A percentile compares a stretch with the other conserved stretches of the same genome.
These are phyloP conservation scores for Lactarius pseudohatsudake DNA, from an alignment of 768 basidiomycete genomes.

Conservation along the genomic window DNA sequence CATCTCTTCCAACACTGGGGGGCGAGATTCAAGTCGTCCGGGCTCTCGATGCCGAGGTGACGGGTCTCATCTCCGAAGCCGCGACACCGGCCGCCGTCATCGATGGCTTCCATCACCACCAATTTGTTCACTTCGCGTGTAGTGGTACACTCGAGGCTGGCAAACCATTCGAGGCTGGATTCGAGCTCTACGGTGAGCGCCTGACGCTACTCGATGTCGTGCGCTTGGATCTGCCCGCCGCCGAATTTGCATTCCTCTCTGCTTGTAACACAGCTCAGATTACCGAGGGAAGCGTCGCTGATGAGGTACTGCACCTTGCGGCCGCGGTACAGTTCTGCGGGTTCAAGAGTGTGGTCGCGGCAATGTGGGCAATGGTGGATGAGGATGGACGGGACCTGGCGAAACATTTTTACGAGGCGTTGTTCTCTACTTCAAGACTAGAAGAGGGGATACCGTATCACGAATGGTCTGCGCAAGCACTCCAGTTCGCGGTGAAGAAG, in stretches of 20 bases:
- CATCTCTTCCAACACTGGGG: not conserved
- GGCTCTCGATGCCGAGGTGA: not conserved
- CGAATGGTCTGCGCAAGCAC: no score
- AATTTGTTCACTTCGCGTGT: not conserved
- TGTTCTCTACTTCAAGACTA: no score
- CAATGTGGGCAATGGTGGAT: constrained; percentile 8
- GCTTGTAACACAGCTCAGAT: not conserved
- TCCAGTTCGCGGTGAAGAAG: no score
- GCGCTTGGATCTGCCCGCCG: no score
- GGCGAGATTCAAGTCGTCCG: constrained; percentile 1
- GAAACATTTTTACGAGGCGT: not conserved
- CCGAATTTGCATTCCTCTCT: not conserved
- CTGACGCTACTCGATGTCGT: no score
- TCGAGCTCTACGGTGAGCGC: not conserved
- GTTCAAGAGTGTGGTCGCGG: not conserved
- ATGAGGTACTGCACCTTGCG: not conserved
- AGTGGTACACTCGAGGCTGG: not conserved
- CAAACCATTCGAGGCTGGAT: not conserved
- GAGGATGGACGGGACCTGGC: not conserved
- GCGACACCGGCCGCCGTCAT: not conserved
- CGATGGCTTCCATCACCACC: not conserved
- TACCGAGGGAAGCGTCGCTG: no score
- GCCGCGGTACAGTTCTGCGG: not conserved
- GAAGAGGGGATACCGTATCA: no score
- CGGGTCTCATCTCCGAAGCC: not conserved